Evolutionary conservation across 768 basidiomycete genomes (phyloP), one percentile per base, ranked within the genome.

Genomic region (Inosperma sp.): DNA sequence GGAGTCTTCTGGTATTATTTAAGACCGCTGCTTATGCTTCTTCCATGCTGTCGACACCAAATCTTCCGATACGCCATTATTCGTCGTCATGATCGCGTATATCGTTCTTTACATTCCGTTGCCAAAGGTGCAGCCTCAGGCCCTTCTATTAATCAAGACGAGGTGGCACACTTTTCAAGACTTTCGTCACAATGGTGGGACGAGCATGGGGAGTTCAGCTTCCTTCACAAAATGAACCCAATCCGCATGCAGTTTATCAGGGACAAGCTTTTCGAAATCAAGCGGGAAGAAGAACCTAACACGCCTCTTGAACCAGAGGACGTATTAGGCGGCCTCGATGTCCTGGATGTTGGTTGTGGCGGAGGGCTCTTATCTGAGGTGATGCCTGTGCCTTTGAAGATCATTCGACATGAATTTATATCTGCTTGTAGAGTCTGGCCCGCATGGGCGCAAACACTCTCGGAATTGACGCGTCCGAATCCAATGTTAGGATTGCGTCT

Each of bases 171-270:
- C 65, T 96, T 97, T 66, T 91, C 93, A 2, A 75, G 78, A 22
- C 82, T 96, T 4, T 90, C 92, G 2, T 83, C 86, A n/a, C 75
- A 83, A 61, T 97, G 94, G 94, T 97, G 94, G 93, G 84, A 94
- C 67, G 91, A 95, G 62, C 79, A 75, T 16, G 94, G 95, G 58
- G 94, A 97, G 66, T 94, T 95, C 64, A 76, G 72, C 3, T 71
- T 93, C 30, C 70, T 99, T 27, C 96, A 98, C 63, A 81, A 82
- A 61, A 97, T 99, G 95, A 99, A 99, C 69, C 93, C 93, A 2
- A 77, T 85, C 9, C 76, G 96, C 34, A 78, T 93, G 59, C 80
- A 81, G 49, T 96, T 92, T 66, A 77, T 99, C 25, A 78, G 81
- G 33, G 79, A 89, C 57, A 92, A 92, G 64, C 57, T 92, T 7